Evolutionary conservation across 2,329 filamentous ascomycete species (phyloP).

Genomic region (Ceratocystis cubensis): DNA sequence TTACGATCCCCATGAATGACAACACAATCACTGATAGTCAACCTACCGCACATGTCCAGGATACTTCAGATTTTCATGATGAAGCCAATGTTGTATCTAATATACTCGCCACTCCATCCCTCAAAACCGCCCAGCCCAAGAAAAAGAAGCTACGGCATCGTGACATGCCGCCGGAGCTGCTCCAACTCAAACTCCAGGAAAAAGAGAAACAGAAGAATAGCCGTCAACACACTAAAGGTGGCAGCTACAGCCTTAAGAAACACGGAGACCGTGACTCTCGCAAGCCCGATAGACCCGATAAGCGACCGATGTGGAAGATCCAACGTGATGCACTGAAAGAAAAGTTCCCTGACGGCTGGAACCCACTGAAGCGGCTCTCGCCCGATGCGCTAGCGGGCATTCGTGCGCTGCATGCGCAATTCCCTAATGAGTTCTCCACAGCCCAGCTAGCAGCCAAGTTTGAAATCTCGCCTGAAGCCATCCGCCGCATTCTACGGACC

Average conservation of each 20-base stretch:
- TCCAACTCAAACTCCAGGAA: conserved; percentile 3
- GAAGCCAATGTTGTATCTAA: not conserved
- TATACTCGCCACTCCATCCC: conserved; percentile 10
- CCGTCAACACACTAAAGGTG: not conserved
- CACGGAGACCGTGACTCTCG: not conserved
- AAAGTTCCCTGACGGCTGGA: conserved; percentile 76
- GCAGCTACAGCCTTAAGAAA: not conserved
- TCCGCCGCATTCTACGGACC: conserved; percentile 71
- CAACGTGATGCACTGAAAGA: conserved; percentile 62
- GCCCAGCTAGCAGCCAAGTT: conserved; percentile 63
- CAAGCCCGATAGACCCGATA: conserved; percentile 5
- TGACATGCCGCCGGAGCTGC: not conserved
- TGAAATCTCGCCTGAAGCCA: conserved; percentile 72
- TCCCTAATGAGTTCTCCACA: conserved; percentile 67
- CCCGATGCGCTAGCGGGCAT: conserved; percentile 89
- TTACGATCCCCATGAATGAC: not conserved
- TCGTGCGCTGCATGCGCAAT: conserved; percentile 63
- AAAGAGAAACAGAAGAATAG: not conserved
- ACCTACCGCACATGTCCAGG: not conserved
- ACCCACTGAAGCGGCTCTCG: conserved; percentile 72
- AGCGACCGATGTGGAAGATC: conserved; percentile 48
- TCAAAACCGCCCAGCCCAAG: conserved; percentile 9
- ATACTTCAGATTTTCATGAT: not conserved
- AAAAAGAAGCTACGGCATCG: conserved; percentile 15
- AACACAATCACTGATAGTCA: not conserved